Base-by-base conservation (phyloP, 495 filamentous ascomycete species). In the Tuber magnatum region DNA sequence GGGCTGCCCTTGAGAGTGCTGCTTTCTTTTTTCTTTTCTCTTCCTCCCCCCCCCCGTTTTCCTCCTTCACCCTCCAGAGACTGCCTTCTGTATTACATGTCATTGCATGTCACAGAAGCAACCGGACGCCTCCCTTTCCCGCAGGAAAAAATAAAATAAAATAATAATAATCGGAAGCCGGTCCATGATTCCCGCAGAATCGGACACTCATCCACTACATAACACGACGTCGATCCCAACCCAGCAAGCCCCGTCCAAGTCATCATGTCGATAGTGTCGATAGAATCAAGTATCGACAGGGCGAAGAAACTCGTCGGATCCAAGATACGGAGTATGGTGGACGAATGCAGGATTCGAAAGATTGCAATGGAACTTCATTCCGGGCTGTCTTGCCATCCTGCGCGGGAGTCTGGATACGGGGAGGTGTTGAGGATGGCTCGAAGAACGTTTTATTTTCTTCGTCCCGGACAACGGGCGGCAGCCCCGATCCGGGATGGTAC, bases 231-330 rank as follows among this genome's bases (percentile, higher is more conserved):
- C 28, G 39, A 43, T 70, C 42, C 12, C 68, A 24, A 32, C 69
- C 38, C 69, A 72, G 28, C 68, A 32, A 41, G 10, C 44, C 35
- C 38, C 68, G 51, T 65, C 20, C n/a, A 75, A 72, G 44, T 65
- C 69, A 79, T 71, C 41, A 79, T 79, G 77, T 65, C 77, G 48
- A 72, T 68, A 18, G n/a, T 79, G 65, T 70, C 74, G 28, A 41
- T 46, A 41, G 76, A 75, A 48, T 75, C 76, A 20, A 79, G 73
- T 73, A 79, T 79, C 35, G 76, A 72, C n/a, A 70, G 72, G 42
- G 77, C 68, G 32, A 70, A 69, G 32, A 79, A 75, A 61, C 41
- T 74, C 68, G 40, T 79, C 61, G 71, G 56, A 68, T 79, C 77
- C 69, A 79, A 70, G 72, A 65, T 79, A 42, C 70, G 73, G 35